Evolutionary conservation across 1,139 yeast species (phyloP), one percentile per base, ranked within the genome.

Genomic region (Suhomyces yuchorum): DNA sequence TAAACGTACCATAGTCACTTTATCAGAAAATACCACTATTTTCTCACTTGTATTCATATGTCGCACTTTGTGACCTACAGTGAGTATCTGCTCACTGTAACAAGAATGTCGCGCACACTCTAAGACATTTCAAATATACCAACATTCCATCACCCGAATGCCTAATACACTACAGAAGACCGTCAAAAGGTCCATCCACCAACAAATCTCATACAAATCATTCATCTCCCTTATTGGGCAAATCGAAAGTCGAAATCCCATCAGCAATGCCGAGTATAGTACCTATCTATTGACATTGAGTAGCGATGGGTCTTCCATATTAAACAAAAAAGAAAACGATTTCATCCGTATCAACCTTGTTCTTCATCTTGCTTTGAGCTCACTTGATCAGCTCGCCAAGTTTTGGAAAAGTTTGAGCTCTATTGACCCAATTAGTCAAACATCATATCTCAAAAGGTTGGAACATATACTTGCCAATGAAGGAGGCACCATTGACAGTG

Each of bases 171-270:
- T 57, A 14, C 34, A 36, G 19, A 58, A 58, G 45, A 55, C 61
- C 28, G 50, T 59, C 35, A 52, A 50, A 39, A 45, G 51, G n/a
- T 50, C 62, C 8, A 47, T 58, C 8, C 40, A 55, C 19, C 52
- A 53, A 40, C 51, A 49, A 4, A 43, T 58, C 24, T 46, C 57
- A 14, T 39, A 48, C 28, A 53, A 49, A 26, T 42, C 54, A 5
- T 61, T 62, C 50, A 50, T 43, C 20, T 48, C 55, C n/a, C 53
- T 59, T 9, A 49, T 55, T 24, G 44, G 47, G 20, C 63, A 59
- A 37, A 45, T 61, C 28, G 56, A 56, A 19, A 45, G 51, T 12
- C 49, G 52, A 8, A 51, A 48, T 5, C 45, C 54, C n/a, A 41
- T 59, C 14, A 42, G 55, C 26, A 59, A 55, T 28, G 48, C 54